These are phyloP conservation scores for Paulownia fortunei DNA, from an alignment of 257 asterid species.

Conservation along the genomic window DNA sequence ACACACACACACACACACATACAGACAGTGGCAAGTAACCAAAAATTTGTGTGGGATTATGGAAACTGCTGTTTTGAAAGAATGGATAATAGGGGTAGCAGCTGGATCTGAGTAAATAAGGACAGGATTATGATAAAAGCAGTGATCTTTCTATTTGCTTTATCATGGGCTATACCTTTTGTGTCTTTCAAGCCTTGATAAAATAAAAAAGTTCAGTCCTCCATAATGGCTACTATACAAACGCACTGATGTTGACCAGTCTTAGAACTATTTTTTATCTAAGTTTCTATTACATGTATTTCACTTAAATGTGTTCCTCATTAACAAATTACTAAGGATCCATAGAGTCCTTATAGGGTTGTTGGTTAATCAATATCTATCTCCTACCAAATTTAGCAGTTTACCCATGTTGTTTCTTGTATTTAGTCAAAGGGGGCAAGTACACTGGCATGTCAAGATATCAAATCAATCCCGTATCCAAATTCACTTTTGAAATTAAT, in stretches of 20 bases:
- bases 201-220: conserved; percentile 37
- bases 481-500: neutral
- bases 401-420: neutral
- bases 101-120: conserved; percentile 32
- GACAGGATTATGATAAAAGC: conserved; percentile 45
- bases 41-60: conserved; percentile 23
- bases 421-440: conserved; percentile 7
- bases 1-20: too few species aligned
- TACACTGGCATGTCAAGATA: neutral
- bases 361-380: neutral
- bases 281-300: neutral
- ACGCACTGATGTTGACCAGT: conserved; percentile 45
- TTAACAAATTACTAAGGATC: neutral
- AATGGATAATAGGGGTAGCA: conserved; percentile 10
- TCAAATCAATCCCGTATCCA: neutral
- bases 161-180: conserved; percentile 38
- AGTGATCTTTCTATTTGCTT: conserved; percentile 37
- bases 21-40: neutral
- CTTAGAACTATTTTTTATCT: neutral
- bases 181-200: conserved; percentile 50
- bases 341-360: neutral
- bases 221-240: conserved; percentile 36
- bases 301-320: neutral
- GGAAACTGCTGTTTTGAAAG: conserved; percentile 12
- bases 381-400: neutral